A percentile compares a stretch with the other conserved stretches of the same genome.
phyloP scores from a whole-genome alignment of 768 basidiomycete genomes.

The Amanita muscaria region DNA sequence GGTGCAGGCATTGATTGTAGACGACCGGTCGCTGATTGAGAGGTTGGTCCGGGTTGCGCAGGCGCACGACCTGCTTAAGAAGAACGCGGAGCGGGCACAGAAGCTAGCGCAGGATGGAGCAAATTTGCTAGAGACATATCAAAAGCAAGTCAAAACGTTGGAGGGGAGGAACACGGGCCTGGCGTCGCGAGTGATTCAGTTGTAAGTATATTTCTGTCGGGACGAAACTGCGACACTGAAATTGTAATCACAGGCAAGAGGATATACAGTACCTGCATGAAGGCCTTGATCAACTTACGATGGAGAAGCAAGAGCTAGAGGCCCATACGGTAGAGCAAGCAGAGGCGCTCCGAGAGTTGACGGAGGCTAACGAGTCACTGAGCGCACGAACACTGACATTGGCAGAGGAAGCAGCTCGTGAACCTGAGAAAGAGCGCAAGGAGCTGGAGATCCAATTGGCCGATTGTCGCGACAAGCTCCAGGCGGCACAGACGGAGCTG shows the following conservation, averaged over 20 bases:
- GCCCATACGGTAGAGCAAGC: constrained; percentile 60
- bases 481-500: constrained; percentile 59
- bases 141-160: constrained; percentile 74
- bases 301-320: constrained; percentile 67
- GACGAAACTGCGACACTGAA: constrained; percentile 9
- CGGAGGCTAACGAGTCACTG: constrained; percentile 70
- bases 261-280: constrained; percentile 55
- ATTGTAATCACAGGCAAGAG: constrained; percentile 41
- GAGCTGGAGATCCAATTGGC: constrained; percentile 58
- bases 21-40: constrained; percentile 79
- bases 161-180: constrained; percentile 63
- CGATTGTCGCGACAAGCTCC: constrained; percentile 52
- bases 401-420: constrained; percentile 57
- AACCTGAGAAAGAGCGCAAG: constrained; percentile 47
- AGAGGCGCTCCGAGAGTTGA: constrained; percentile 63
- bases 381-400: constrained; percentile 64
- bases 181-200: constrained; percentile 39
- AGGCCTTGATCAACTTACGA: constrained; percentile 46
- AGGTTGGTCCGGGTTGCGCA: constrained; percentile 78
- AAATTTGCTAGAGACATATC: constrained; percentile 76
- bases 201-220: constrained; percentile 35
- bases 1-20: constrained; percentile 73
- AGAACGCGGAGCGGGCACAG: constrained; percentile 86
- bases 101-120: constrained; percentile 82
- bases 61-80: constrained; percentile 85